Percentiles rank a stretch among this genome's conserved stretches.
phyloP scores from a whole-genome alignment of 768 basidiomycete genomes.

The Jaapia argillacea region DNA sequence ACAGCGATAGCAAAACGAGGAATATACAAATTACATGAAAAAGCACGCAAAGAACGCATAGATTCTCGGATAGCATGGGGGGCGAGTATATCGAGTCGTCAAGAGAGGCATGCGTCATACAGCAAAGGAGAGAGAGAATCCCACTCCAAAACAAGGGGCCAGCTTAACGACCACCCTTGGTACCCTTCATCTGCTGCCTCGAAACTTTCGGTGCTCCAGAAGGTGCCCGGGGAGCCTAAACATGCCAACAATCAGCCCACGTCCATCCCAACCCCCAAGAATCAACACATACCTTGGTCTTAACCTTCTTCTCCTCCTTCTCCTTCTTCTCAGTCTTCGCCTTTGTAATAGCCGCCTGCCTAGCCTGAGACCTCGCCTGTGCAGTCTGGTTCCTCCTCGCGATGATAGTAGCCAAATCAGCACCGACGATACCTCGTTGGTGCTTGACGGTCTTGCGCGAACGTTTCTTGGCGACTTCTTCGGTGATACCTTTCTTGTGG shows the following conservation, averaged over 20 bases:
- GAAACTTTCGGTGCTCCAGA: conserved; percentile 70
- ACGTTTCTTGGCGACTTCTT: conserved; percentile 99
- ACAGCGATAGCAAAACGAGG: no score
- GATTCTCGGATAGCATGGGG: no score
- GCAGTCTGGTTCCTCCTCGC: conserved; percentile 91
- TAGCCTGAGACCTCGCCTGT: conserved; percentile 70
- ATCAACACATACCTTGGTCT: conserved; percentile 45
- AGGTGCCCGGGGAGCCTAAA: conserved; percentile 45
- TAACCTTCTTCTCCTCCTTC: conserved; percentile 81
- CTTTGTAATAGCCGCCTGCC: conserved; percentile 81
- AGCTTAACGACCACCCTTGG: conserved; percentile 62
- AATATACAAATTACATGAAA: no score
- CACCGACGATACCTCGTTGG: conserved; percentile 97
- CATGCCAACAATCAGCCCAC: conserved; percentile 3
- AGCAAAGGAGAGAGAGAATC: conserved; percentile 6
- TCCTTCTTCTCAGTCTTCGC: conserved; percentile 97
- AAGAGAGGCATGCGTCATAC: conserved; percentile 20
- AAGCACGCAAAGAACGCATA: no score
- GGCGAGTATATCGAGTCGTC: no score
- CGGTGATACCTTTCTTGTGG: conserved; percentile 99
- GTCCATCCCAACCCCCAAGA: not conserved
- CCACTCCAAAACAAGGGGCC: no score
- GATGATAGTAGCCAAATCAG: conserved; percentile 83
- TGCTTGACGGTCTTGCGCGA: conserved; percentile 95
- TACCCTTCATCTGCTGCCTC: conserved; percentile 95